Base-by-base conservation (phyloP, 768 basidiomycete species). In the Amanita pseudoporphyria region DNA sequence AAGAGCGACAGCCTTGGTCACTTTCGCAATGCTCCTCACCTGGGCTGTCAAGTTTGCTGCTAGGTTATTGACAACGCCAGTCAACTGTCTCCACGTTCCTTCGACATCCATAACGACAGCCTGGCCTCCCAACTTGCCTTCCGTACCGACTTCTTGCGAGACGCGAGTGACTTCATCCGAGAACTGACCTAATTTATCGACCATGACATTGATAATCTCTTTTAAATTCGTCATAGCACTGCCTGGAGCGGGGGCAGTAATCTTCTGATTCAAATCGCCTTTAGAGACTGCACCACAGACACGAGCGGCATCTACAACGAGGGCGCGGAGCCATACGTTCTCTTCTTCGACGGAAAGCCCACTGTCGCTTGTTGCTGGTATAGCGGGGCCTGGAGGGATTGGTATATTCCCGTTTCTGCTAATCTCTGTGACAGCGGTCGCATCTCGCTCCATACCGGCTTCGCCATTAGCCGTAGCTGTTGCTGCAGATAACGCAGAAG, bases 1-100 rank as follows among this genome's bases (percentile, higher is more conserved):
- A 45, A 85, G 68, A 0, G 92, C 93, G 62, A 96, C 92, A 4
- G 93, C 94, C 67, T 89, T 93, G 16, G 94, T 96, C 53, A 97
- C 94, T 53, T 82, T 79, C 5, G 91, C 88, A 52, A 93, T 93
- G 43, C 86, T 87, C 49, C 94, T 81, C 54, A 91, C 71, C 71
- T 91, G 87, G 49, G 78, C 79, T 10, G 85, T 89, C 52, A 88
- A 66, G 66, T 89, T 89, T 4, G 81, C 81, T 6, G 84, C 84
- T 55, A 89, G 65, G 61, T 85, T 84, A 67, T 89, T 89, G 60
- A 89, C 86, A 41, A 86, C 84, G 52, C 81, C 83, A 0, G 87
- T 90, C 49, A 89, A 66, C 64, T 90, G 84, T 37, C 82, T 75
- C 87, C 87, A 90, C n/a, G 86, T 87, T 22, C 91, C 91, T 70